Evolutionary conservation across 371 early-diverging fungal species (phyloP), one percentile per base, ranked within the genome.

Genomic region (Apophysomyces trapeziformis): DNA sequence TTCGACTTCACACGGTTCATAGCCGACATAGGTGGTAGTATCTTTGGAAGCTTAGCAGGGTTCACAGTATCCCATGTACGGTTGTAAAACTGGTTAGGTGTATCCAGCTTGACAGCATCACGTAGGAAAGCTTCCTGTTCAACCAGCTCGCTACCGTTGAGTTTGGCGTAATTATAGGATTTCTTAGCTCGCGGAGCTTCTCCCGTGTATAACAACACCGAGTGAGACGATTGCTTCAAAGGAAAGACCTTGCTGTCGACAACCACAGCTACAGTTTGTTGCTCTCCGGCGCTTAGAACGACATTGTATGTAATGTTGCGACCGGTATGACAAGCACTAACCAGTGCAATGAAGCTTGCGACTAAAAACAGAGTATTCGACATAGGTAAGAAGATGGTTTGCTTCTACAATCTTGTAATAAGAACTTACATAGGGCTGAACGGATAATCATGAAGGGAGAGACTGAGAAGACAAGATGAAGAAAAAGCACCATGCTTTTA

Each of bases 1-100:
- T 63, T 43, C 3, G 62, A 46, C 7, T 4, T 26, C 13, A 39
- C 16, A 13, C 57, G 64, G n/a, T 63, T 26, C 3, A 74, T 61
- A 11, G 32, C 37, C 9, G 73, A 68, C 21, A 74, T 57, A 13
- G 43, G 46, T 16, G 70, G 67, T 13, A 68, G 45, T 0, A 66
- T 21, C 45, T 35, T 39, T 0, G 68, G 71, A 7, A 71, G 37
- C 14, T 37, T 44, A 7, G 38, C 14, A 4, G 63, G 14, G 0
- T 62, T 13, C 50, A 43, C 43, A 9, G 44, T 43, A 21, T 38
- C 63, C 70, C 70, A 70, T 5, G 62, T 54, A 16, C 66, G 60
- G n/a, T 61, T 61, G 36, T 47, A 70, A 26, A 70, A 65, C 38
- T 70, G 66, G 16, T 70, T 61, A n/a, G 60, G 50, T 5, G 68